Base-by-base conservation (phyloP, 1,284 basidiomycete species). In the Trichosporon ovoides region DNA sequence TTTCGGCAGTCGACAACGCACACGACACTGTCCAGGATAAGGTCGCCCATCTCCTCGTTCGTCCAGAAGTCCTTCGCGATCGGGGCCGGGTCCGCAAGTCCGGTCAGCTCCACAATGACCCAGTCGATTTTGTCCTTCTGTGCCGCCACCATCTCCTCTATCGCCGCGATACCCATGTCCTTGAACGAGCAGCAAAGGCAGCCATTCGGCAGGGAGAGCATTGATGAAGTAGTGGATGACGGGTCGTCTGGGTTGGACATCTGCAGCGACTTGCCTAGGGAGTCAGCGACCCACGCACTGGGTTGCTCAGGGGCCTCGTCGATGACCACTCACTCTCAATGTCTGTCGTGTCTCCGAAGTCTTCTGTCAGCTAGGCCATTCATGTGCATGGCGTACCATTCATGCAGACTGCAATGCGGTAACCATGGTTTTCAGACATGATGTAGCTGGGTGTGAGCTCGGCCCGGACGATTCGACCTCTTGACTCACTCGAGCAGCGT, bases 401-500 rank as follows among this genome's bases (percentile, higher is more conserved):
- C 91, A 97, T 93, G 68, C 96, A 95, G 22, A 97, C 93, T 4
- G 93, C 93, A 62, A 97, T 95, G 38, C 89, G 84, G 70, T 92
- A 91, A 1, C 93, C 92, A 81, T 96, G 93, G 48, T 87, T 82
- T 69, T 91, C 90, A 5, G 88, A 93, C 60, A 97, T 79, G 62
- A 96, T 94, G 36, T 91, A 86, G 66, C 88, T 91, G 55, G 2
- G 24, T 31, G 34, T 54, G 34, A 62, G 55, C 5, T 28, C 10
- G 4, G 49, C 10, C 31, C 34, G 2, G n/a, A 10, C 16, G 12
- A 19, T 16, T 20, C 34, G 13, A 12, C n/a, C 12, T 10, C 11
- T 13, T 5, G 28, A 58, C 74, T 57, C 59, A 76, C 67, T 81
- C 70, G 13, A 97, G 82, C 36, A 95, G 78, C 0, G 92, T 94